Percentiles rank a stretch among this genome's conserved stretches.
These are phyloP conservation scores for Suillus clintonianus DNA, from an alignment of 768 basidiomycete species.

Conservation along the genomic window DNA sequence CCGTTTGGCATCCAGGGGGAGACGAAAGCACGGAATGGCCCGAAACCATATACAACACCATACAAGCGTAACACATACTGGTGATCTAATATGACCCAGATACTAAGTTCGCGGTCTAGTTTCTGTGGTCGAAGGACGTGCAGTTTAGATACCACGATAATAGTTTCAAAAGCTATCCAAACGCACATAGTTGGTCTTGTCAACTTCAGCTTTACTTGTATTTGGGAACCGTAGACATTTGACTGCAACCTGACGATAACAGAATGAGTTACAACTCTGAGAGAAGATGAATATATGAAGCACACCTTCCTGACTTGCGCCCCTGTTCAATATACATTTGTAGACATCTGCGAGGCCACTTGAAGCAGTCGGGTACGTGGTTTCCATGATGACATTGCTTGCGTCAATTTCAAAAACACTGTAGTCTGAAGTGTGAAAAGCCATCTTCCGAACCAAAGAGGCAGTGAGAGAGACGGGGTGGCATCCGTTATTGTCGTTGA, in stretches of 20 bases:
- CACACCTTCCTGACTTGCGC: not conserved
- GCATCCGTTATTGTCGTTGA: too few species aligned
- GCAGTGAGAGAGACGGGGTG: too few species aligned
- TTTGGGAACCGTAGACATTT: conserved; percentile 14
- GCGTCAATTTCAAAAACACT: not conserved
- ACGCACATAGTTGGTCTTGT: not conserved
- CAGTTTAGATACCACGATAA: rapidly evolving
- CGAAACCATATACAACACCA: conserved; percentile 30
- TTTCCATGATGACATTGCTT: not conserved
- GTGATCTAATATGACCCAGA: conserved; percentile 30
- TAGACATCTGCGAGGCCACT: conserved; percentile 17
- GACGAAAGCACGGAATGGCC: conserved; percentile 32
- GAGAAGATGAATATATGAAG: not conserved
- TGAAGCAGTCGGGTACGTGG: not conserved
- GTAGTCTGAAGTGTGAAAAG: too few species aligned
- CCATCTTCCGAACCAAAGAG: too few species aligned
- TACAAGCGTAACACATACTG: conserved; percentile 27
- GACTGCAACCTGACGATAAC: conserved; percentile 18
- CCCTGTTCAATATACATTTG: not conserved
- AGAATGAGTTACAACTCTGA: not conserved
- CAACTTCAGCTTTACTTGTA: conserved; percentile 1
- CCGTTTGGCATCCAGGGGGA: conserved; percentile 36
- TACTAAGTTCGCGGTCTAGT: conserved; percentile 17
- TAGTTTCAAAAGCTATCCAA: not conserved
- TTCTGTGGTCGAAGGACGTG: conserved; percentile 3